Conservation (phyloP, 2,329 filamentous ascomycete species). For the Botrytis byssoidea region DNA sequence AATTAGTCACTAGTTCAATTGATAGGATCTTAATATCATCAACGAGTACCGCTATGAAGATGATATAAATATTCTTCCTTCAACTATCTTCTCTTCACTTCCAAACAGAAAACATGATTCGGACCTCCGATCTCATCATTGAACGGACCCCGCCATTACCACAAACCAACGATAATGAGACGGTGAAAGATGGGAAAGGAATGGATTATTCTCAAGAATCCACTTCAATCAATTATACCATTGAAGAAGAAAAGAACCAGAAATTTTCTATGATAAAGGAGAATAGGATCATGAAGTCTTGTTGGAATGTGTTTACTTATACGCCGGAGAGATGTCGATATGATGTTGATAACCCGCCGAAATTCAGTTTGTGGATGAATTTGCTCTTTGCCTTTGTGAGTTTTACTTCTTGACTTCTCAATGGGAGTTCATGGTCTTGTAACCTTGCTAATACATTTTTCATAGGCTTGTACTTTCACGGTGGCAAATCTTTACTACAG, state of each 20-base stretch:
- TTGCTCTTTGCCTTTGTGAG: constrained; percentile 56
- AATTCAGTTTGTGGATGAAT: constrained; percentile 67
- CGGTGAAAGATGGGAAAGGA: not conserved
- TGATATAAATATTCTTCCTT: not conserved
- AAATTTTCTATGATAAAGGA: constrained; percentile 25
- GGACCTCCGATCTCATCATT: not conserved
- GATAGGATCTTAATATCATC: not conserved
- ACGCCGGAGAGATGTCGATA: constrained; percentile 67
- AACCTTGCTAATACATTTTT: constrained; percentile 4
- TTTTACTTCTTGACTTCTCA: constrained; percentile 12
- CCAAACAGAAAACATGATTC: not conserved
- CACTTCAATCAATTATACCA: constrained; percentile 18
- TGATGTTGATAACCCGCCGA: constrained; percentile 62
- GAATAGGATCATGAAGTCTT: constrained; percentile 23
- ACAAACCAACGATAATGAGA: not conserved
- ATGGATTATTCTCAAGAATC: constrained; percentile 22
- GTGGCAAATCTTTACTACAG: constrained; percentile 82
- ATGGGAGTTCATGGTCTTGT: not conserved
- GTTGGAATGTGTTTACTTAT: constrained; percentile 48
- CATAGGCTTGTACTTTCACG: constrained; percentile 59
- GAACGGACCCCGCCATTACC: not conserved
- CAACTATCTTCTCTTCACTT: not conserved
- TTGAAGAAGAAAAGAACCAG: constrained; percentile 21
- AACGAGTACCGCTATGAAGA: not conserved
- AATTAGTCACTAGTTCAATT: not conserved